Evolutionary conservation across 2,329 filamentous ascomycete species (phyloP).

Genomic region (Diaporthe helianthi): DNA sequence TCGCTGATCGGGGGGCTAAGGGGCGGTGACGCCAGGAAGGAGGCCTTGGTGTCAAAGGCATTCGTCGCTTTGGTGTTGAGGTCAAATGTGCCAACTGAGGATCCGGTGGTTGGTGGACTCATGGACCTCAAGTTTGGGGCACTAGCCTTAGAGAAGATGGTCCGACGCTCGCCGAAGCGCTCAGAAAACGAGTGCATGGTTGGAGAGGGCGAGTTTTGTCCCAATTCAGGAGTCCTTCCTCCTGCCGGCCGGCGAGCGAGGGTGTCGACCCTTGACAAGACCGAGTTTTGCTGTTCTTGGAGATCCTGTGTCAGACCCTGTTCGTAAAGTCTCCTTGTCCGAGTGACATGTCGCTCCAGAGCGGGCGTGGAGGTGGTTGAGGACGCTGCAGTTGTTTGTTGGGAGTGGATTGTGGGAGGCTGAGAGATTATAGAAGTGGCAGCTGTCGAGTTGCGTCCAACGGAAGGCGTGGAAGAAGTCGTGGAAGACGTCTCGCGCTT

Average conservation of each 20-base stretch:
- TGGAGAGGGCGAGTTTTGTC: constrained; percentile 55
- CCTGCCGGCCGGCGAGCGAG: constrained; percentile 66
- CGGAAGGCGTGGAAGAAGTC: constrained; percentile 71
- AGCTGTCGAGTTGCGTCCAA: constrained; percentile 80
- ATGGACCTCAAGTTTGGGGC: constrained; percentile 71
- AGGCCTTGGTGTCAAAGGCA: constrained; percentile 48
- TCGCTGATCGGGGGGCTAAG: constrained; percentile 77
- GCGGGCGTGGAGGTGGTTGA: constrained; percentile 49
- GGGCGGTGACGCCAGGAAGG: constrained; percentile 39
- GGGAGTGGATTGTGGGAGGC: constrained; percentile 55
- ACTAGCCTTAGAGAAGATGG: constrained; percentile 64
- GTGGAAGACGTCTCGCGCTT: constrained; percentile 89
- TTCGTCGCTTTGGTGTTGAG: constrained; percentile 39
- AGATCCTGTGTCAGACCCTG: constrained; percentile 80
- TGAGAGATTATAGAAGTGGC: constrained; percentile 90
- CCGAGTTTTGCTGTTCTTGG: constrained; percentile 79
- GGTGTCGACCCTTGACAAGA: constrained; percentile 80
- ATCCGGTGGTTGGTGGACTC: constrained; percentile 54
- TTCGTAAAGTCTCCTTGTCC: constrained; percentile 81
- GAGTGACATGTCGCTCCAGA: constrained; percentile 71
- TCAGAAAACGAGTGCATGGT: constrained; percentile 52
- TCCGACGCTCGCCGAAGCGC: constrained; percentile 52
- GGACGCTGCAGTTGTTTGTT: constrained; percentile 44
- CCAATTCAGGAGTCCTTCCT: constrained; percentile 58
- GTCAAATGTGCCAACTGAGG: constrained; percentile 47